A percentile compares a stretch with the other conserved stretches of the same genome.
These are phyloP conservation scores for Mycena chlorophos DNA, from an alignment of 768 basidiomycete genomes.

Conservation along the genomic window DNA sequence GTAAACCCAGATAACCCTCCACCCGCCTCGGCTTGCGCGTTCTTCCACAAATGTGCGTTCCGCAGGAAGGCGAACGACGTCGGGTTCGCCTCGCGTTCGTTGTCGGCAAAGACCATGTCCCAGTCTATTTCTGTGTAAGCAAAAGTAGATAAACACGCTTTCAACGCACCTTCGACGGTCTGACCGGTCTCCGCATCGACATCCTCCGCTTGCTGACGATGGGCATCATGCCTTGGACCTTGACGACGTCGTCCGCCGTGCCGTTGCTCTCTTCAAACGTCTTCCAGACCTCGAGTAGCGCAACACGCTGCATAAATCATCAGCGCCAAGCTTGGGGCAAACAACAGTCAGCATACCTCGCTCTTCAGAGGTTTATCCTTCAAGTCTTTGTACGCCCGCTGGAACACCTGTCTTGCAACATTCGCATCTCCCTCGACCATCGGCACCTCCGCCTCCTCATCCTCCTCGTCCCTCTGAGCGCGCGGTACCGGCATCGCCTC, in stretches of 20 bases:
- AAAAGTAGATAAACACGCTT: neutral
- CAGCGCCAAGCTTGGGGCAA: neutral
- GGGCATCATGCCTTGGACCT: conserved; percentile 93
- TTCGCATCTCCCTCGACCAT: conserved; percentile 71
- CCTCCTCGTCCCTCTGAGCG: conserved; percentile 67
- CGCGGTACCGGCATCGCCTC: conserved; percentile 68
- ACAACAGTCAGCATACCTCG: no score
- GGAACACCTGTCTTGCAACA: conserved; percentile 77
- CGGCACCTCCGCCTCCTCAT: conserved; percentile 60
- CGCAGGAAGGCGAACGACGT: conserved; percentile 94
- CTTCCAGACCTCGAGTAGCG: conserved; percentile 94
- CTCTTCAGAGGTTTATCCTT: conserved; percentile 80
- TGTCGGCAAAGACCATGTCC: conserved; percentile 95
- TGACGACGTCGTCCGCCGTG: conserved; percentile 65
- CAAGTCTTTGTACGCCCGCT: conserved; percentile 85
- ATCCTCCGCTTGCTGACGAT: conserved; percentile 80
- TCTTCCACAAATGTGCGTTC: conserved; percentile 91
- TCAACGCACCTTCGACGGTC: conserved; percentile 72
- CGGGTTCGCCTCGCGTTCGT: conserved; percentile 91
- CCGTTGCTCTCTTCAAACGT: conserved; percentile 86
- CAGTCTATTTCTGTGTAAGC: conserved; percentile 75
- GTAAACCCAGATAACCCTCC: conserved; percentile 49
- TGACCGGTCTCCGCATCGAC: conserved; percentile 85
- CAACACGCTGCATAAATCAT: conserved; percentile 65
- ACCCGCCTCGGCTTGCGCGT: conserved; percentile 44